A percentile compares a stretch with the other conserved stretches of the same genome.
phyloP scores from a whole-genome alignment of 1,284 basidiomycete species.

The Heterobasidion parviporum region DNA sequence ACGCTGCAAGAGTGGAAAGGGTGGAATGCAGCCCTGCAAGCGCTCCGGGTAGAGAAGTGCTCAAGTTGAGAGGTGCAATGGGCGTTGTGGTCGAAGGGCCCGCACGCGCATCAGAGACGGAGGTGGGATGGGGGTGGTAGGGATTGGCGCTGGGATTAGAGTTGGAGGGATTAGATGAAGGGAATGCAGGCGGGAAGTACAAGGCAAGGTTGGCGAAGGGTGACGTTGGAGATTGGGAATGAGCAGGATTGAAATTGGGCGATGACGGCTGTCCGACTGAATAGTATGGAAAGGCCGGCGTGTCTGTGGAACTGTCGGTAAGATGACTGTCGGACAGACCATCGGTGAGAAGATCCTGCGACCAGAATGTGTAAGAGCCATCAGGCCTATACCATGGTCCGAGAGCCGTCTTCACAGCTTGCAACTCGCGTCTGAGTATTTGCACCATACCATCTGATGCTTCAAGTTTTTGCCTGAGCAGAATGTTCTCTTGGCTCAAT shows the following conservation, averaged over 20 bases:
- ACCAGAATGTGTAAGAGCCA: conserved; percentile 1
- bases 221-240: conserved; percentile 6
- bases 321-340: conserved; percentile 4
- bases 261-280: background rate
- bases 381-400: conserved; percentile 57
- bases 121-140: conserved; percentile 3
- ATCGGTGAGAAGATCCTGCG: conserved; percentile 10
- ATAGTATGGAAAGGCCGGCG: background rate
- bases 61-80: conserved; percentile 1
- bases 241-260: background rate
- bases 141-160: conserved; percentile 6
- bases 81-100: conserved; percentile 10
- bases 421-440: conserved; percentile 42
- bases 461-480: conserved; percentile 44
- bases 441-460: conserved; percentile 44
- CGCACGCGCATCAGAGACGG: conserved; percentile 3
- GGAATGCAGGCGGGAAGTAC: conserved; percentile 35
- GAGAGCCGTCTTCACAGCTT: conserved; percentile 38
- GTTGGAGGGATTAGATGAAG: conserved; percentile 6
- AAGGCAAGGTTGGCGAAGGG: conserved; percentile 27
- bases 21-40: conserved; percentile 53
- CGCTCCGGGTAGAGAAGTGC: conserved; percentile 45
- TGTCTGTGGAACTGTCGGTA: background rate
- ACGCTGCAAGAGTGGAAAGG: conserved; percentile 47
- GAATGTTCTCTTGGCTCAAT: conserved; percentile 52